Base-by-base conservation (phyloP, 306 rosid genomes). In the Lathyrus sativus region DNA sequence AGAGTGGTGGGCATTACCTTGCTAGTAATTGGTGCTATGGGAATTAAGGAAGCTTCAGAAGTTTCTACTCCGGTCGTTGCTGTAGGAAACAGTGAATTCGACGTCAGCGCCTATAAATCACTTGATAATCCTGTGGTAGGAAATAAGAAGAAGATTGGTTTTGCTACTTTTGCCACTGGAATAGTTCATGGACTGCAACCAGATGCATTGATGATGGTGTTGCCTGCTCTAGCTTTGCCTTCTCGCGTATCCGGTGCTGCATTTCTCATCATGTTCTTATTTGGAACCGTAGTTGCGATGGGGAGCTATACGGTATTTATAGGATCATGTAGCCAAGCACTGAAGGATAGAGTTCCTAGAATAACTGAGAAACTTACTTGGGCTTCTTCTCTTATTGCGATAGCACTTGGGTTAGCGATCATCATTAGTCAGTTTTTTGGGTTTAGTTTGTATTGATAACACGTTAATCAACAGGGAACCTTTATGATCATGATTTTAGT, bases 111-210 rank as follows among this genome's bases (percentile, higher is more conserved):
- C 38, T 87, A 85, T 15, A 91, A 89, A 74, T 55, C 86, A n/a
- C 80, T 80, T 9, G 83, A 86, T 38, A 83, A 60, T 65, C 91
- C 89, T 38, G 49, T 81, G 5, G 84, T 72, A 48, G 91, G 84
- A 54, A 90, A 35, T 7, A 35, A 89, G 78, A 91, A 87, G 81
- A 89, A 88, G 86, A 62, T 93, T 55, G 97, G 98, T 38, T 93
- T 93, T 82, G 95, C 98, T n/a, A 93, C 98, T 72, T 93, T 93
- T 82, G 98, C 98, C 51, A 93, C 98, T 0, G 98, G 97, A 17
- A 87, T 93, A 59, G 95, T 93, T 65, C 97, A 93, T 61, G 98
- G 98, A 43, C 82, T 90, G 50, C 98, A 93, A 77, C 97, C 97
- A 15, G 98, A 93, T n/a, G 98, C 97, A 9, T 70, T 93, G 82